Evolutionary conservation across 306 rosid species (phyloP).

Genomic region (Potentilla sterilis): DNA sequence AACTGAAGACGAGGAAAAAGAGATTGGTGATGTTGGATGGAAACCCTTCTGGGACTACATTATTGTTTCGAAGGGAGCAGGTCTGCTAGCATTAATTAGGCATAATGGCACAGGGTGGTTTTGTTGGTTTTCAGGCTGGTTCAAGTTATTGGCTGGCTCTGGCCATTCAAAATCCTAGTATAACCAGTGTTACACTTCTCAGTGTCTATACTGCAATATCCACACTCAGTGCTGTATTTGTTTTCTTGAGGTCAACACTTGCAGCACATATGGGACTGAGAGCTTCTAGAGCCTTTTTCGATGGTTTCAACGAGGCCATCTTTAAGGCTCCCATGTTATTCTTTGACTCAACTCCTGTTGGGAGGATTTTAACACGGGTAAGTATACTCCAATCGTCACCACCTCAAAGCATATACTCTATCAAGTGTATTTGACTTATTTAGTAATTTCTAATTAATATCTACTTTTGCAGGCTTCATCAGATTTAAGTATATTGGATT

Average conservation of each 20-base stretch:
- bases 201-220: conserved; percentile 61
- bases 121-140: conserved; percentile 46
- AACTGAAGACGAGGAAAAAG: conserved; percentile 71
- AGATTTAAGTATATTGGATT: conserved; percentile 78
- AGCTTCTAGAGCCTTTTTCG: conserved; percentile 69
- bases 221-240: conserved; percentile 42
- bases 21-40: conserved; percentile 69
- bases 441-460: background rate
- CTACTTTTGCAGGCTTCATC: conserved; percentile 65
- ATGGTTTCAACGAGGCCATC: conserved; percentile 52
- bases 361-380: conserved; percentile 75
- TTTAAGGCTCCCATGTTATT: conserved; percentile 84
- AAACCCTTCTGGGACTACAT: conserved; percentile 66
- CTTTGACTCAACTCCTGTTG: conserved; percentile 82
- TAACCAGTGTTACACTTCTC: conserved; percentile 40
- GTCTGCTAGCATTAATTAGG: conserved; percentile 31
- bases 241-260: conserved; percentile 35
- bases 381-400: conserved; percentile 21
- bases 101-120: conserved; percentile 30
- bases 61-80: conserved; percentile 35
- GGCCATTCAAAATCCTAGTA: conserved; percentile 49
- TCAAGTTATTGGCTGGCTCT: conserved; percentile 73
- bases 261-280: conserved; percentile 58
- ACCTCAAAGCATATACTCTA: background rate
- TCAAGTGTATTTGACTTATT: background rate